Evolutionary conservation across 441 rosid genomes (phyloP).

Genomic region (Euphorbia schlechtendalii): DNA sequence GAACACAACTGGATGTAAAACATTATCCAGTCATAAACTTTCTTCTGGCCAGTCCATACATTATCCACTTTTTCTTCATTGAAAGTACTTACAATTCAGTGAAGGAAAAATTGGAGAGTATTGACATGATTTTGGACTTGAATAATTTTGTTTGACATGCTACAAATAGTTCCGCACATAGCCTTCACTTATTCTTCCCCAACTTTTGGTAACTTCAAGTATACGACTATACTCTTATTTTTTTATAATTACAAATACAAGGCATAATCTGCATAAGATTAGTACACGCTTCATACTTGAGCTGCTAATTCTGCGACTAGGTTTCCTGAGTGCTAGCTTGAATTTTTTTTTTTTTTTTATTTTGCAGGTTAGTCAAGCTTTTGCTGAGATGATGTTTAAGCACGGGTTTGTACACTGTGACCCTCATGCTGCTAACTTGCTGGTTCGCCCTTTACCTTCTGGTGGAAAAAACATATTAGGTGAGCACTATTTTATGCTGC

Average conservation of each 20-base stretch:
- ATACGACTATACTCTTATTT: background rate
- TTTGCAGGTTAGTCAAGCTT: slow-evolving; percentile 72
- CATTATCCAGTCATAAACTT: too few relatives aligned
- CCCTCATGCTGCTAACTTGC: slow-evolving; percentile 95
- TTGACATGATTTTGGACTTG: background rate
- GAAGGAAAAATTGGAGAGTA: background rate
- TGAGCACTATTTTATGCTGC: slow-evolving; percentile 28
- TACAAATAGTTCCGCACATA: background rate
- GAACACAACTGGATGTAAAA: too few relatives aligned
- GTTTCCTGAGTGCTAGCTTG: slow-evolving; percentile 6
- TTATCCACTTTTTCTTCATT: too few relatives aligned
- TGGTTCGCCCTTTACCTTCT: slow-evolving; percentile 74
- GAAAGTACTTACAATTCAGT: too few relatives aligned
- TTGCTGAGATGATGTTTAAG: slow-evolving; percentile 97
- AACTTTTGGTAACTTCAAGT: background rate
- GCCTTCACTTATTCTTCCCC: background rate
- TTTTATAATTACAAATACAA: too few relatives aligned
- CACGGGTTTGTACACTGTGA: slow-evolving; percentile 98
- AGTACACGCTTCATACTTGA: background rate
- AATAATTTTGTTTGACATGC: background rate
- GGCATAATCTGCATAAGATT: background rate
- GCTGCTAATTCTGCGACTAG: background rate
- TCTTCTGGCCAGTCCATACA: too few relatives aligned
- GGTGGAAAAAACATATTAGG: slow-evolving; percentile 51
- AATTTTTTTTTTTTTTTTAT: slow-evolving; percentile 6